These are phyloP conservation scores for Fraxinus albicans DNA, from an alignment of 305 asterid genomes.

Conservation along the genomic window DNA sequence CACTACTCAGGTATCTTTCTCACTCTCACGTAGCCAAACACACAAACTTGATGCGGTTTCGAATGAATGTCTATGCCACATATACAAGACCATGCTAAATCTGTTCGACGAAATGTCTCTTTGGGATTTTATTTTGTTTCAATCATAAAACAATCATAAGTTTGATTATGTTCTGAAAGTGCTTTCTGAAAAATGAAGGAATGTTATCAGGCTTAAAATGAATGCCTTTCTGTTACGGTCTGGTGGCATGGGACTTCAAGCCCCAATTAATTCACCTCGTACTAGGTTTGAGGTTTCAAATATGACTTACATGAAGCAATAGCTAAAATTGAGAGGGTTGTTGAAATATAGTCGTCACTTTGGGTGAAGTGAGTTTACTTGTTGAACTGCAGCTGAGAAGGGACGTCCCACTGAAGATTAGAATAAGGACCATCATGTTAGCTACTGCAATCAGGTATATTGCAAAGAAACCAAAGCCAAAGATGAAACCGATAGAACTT, in stretches of 20 bases:
- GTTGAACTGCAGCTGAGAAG: slow-evolving; percentile 23
- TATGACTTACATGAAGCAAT: background rate
- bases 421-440: slow-evolving; percentile 48
- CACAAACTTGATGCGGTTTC: background rate
- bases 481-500: slow-evolving; percentile 73
- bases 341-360: background rate
- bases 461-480: slow-evolving; percentile 46
- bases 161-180: background rate
- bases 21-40: background rate
- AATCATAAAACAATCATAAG: background rate
- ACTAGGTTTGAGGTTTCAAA: background rate
- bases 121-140: background rate
- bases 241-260: background rate
- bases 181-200: background rate
- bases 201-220: background rate
- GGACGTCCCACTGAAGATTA: background rate
- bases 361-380: background rate
- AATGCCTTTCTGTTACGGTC: background rate
- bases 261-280: background rate
- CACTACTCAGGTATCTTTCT: background rate
- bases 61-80: background rate
- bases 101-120: slow-evolving; percentile 37
- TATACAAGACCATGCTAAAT: background rate
- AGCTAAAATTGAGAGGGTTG: background rate
- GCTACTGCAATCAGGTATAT: slow-evolving; percentile 50